These are phyloP conservation scores for Crithidia bombi DNA, from an alignment of 208 protist species.

Conservation along the genomic window DNA sequence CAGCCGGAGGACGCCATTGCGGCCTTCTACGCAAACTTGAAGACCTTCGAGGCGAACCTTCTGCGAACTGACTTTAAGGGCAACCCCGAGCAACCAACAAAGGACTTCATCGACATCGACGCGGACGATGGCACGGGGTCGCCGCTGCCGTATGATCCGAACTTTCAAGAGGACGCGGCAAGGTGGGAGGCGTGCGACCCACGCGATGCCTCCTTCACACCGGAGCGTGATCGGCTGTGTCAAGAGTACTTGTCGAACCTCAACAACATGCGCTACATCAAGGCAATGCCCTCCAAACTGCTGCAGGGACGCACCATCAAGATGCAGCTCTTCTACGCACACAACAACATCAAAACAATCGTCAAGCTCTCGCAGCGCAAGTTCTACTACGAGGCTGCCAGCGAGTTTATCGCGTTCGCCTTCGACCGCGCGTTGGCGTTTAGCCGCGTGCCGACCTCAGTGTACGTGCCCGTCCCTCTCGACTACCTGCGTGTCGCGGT, in stretches of 20 bases:
- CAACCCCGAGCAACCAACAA: slow-evolving; percentile 64
- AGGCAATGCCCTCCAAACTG: slow-evolving; percentile 68
- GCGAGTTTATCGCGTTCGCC: slow-evolving; percentile 71
- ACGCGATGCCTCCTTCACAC: slow-evolving; percentile 68
- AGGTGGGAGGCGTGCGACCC: slow-evolving; percentile 71
- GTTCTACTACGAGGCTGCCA: slow-evolving; percentile 81
- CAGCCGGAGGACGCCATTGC: slow-evolving; percentile 20
- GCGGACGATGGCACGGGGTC: slow-evolving; percentile 42
- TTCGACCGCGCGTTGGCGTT: slow-evolving; percentile 74
- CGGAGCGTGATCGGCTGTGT: slow-evolving; percentile 60
- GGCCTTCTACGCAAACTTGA: slow-evolving; percentile 28
- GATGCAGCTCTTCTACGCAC: slow-evolving; percentile 72
- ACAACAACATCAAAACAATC: slow-evolving; percentile 75
- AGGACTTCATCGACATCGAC: slow-evolving; percentile 67
- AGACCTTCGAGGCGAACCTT: slow-evolving; percentile 46
- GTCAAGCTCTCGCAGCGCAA: slow-evolving; percentile 85
- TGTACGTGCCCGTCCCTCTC: slow-evolving; percentile 62
- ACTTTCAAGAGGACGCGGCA: slow-evolving; percentile 21
- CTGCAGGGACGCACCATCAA: slow-evolving; percentile 83
- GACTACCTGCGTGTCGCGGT: slow-evolving; percentile 75
- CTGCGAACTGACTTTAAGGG: slow-evolving; percentile 38
- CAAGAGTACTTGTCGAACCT: slow-evolving; percentile 71
- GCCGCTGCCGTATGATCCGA: slow-evolving; percentile 54
- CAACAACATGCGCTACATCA: slow-evolving; percentile 83
- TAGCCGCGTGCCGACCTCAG: slow-evolving; percentile 69